Conservation (phyloP, 1,284 basidiomycete species). For the Leccinum pachyderme region DNA sequence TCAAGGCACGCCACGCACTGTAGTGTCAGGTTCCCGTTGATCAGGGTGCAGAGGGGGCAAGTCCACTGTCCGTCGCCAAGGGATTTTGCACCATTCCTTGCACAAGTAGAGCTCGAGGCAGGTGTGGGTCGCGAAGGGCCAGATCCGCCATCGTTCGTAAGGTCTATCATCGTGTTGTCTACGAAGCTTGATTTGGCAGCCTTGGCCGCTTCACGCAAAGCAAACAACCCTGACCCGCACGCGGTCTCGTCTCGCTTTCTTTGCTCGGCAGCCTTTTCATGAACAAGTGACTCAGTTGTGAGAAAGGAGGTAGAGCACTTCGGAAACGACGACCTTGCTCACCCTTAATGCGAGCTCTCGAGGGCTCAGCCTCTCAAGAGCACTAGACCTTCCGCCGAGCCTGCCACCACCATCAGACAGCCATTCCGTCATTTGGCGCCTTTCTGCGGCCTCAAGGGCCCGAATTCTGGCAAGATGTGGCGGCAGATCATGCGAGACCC, state of each 20-base stretch:
- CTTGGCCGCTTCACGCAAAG: conserved; percentile 65
- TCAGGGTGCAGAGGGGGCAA: conserved; percentile 70
- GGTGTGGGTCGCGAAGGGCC: conserved; percentile 15
- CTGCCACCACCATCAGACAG: conserved; percentile 56
- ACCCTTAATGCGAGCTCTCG: conserved; percentile 78
- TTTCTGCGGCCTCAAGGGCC: conserved; percentile 78
- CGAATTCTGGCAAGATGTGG: conserved; percentile 60
- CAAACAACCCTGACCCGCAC: conserved; percentile 62
- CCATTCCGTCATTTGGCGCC: conserved; percentile 47
- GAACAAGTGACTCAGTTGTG: background rate
- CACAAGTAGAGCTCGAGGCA: background rate
- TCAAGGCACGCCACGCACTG: conserved; percentile 66
- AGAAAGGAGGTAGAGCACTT: background rate
- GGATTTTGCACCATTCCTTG: background rate
- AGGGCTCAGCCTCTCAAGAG: conserved; percentile 48
- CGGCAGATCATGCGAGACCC: conserved; percentile 62
- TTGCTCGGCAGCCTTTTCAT: conserved; percentile 74
- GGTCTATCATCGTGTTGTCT: conserved; percentile 50
- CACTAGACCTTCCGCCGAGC: conserved; percentile 45
- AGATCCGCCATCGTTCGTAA: conserved; percentile 42
- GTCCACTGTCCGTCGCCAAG: conserved; percentile 48
- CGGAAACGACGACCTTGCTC: conserved; percentile 26
- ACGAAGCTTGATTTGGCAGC: conserved; percentile 67
- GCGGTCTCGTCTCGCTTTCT: conserved; percentile 67
- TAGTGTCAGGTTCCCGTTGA: conserved; percentile 50